Percentiles rank a stretch among this genome's conserved stretches.
phyloP scores from a whole-genome alignment of 148 eudicot species.

The Pharnaceum exiguum region DNA sequence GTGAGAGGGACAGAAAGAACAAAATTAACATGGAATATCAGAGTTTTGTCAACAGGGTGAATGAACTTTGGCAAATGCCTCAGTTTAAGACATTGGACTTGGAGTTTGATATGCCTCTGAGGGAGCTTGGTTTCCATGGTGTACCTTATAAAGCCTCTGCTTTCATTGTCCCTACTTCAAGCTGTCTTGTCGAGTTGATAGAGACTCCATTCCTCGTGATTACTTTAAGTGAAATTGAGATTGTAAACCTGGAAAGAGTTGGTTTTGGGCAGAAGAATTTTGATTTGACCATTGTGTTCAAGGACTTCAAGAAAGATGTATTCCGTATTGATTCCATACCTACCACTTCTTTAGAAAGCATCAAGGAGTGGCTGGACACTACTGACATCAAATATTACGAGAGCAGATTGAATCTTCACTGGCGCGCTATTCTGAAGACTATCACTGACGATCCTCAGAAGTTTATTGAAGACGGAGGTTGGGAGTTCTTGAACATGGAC shows the following conservation, averaged over 20 bases:
- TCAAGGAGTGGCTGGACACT: constrained; percentile 92
- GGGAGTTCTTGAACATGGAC: constrained; percentile 93
- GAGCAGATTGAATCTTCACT: constrained; percentile 87
- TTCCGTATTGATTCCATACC: constrained; percentile 91
- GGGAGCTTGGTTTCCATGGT: constrained; percentile 95
- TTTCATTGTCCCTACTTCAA: constrained; percentile 89
- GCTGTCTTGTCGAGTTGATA: constrained; percentile 85
- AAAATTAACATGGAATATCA: constrained; percentile 86
- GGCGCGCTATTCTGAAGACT: constrained; percentile 81
- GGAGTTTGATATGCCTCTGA: constrained; percentile 89
- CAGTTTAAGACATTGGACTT: constrained; percentile 69
- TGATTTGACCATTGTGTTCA: constrained; percentile 85
- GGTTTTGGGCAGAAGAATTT: constrained; percentile 96
- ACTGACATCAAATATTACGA: constrained; percentile 91
- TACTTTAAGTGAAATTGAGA: constrained; percentile 73
- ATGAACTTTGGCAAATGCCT: constrained; percentile 84
- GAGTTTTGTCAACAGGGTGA: constrained; percentile 78
- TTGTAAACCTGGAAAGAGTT: constrained; percentile 86
- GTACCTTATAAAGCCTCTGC: constrained; percentile 88
- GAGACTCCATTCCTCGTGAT: constrained; percentile 82
- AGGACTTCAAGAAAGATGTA: constrained; percentile 88
- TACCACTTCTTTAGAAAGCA: constrained; percentile 69
- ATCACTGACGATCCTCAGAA: constrained; percentile 76
- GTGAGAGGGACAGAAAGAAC: constrained; percentile 86
- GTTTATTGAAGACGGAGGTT: constrained; percentile 84